Evolutionary conservation across 352 stramenopile genomes (phyloP), one percentile per base, ranked within the genome.

Genomic region (Pythium rhizo-oryzae): DNA sequence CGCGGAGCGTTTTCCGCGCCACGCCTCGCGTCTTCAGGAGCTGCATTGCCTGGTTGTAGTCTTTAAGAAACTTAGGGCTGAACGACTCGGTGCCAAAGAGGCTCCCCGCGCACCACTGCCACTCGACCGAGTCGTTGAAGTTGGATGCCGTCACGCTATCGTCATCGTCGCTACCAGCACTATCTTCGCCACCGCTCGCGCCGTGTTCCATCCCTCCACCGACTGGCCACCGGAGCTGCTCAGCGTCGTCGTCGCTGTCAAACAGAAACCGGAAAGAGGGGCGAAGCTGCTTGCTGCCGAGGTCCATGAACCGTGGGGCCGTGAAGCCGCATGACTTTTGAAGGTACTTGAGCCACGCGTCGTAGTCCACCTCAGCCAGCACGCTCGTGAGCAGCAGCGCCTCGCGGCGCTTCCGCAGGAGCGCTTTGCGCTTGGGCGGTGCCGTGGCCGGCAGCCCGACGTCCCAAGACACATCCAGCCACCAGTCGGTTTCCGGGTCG

Each of bases 401-500:
- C 25, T 57, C 51, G 18, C 24, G 24, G 24, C 24, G 24, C 12
- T 57, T 19, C 24, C 16, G 28, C 21, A 55, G 43, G 5, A 39
- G 11, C 5, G 33, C 33, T 39, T 11, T 11, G 5, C 33, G 33
- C 11, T 39, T 39, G 33, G 33, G 11, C 6, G 6, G n/a, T n/a
- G n/a, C 7, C 43, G 7, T 49, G 43, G 19, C 19, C 43, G 33
- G 33, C 6, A 49, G 43, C 43, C 12, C 43, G 15, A 7, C 7
- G 23, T 55, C 19, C 21, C 25, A 55, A 11, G 13, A 5, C 18
- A 57, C 9, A 8, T 23, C 11, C 11, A 57, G 24, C 51, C 51
- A 41, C 51, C 51, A 57, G 51, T 57, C 51, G 51, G 23, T 33
- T 19, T 57, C 30, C 5, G 46, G 51, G 16, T 57, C 51, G 21